A percentile compares a stretch with the other conserved stretches of the same genome.
Conservation (phyloP, 2,329 filamentous ascomycete genomes). For the Drechslera avenae region DNA sequence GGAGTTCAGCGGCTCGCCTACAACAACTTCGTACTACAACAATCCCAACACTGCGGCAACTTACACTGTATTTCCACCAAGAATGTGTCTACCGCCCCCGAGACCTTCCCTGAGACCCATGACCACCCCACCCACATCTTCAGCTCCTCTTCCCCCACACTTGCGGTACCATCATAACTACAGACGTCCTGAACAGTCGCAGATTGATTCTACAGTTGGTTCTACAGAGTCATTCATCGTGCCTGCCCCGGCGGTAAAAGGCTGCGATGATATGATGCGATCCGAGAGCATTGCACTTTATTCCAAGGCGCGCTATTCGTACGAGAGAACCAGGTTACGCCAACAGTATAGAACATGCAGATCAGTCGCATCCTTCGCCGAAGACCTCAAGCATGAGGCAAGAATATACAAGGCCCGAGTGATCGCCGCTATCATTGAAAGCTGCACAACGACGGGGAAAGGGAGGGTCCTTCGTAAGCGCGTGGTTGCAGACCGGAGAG, state of each 20-base stretch:
- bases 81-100: conserved; percentile 15
- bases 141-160: conserved; percentile 28
- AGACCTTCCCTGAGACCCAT: conserved; percentile 30
- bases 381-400: conserved; percentile 17
- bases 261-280: conserved; percentile 37
- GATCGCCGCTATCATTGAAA: conserved; percentile 15
- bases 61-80: conserved; percentile 11
- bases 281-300: conserved; percentile 26
- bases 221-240: conserved; percentile 17
- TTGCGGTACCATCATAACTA: conserved; percentile 31
- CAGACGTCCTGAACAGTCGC: conserved; percentile 18
- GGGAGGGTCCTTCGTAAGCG: conserved; percentile 21
- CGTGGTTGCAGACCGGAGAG: conserved; percentile 1
- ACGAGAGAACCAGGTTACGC: conserved; percentile 4
- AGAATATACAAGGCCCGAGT: conserved; percentile 22
- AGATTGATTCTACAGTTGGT: conserved; percentile 21
- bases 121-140: conserved; percentile 26
- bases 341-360: conserved; percentile 5
- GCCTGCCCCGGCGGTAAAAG: conserved; percentile 22
- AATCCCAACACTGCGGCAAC: conserved; percentile 3
- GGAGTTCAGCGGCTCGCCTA: conserved; percentile 12
- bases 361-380: conserved; percentile 8
- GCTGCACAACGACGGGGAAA: conserved; percentile 15
- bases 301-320: conserved; percentile 12
- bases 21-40: conserved; percentile 19